Conservation (phyloP, 2,329 filamentous ascomycete genomes). For the Hypoxylon sp. region DNA sequence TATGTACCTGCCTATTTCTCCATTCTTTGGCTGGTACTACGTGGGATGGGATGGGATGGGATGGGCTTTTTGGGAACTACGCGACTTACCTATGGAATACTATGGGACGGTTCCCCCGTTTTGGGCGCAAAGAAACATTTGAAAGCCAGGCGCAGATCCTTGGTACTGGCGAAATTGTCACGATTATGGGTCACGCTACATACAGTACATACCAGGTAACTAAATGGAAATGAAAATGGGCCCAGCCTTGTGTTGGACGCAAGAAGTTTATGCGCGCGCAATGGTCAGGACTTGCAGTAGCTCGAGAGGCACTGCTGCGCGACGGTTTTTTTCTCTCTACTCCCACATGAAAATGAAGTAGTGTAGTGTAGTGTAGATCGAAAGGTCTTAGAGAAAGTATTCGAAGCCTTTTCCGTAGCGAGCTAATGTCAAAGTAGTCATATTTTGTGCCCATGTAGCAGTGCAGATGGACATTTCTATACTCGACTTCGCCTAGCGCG, state of each 20-base stretch:
- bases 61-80: neutral
- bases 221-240: conserved; percentile 7
- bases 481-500: conserved; percentile 46
- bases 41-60: conserved; percentile 4
- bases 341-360: conserved; percentile 1
- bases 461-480: conserved; percentile 31
- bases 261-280: conserved; percentile 16
- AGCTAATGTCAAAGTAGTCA: conserved; percentile 9
- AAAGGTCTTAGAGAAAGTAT: neutral
- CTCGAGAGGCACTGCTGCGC: conserved; percentile 22
- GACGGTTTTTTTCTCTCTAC: conserved; percentile 11
- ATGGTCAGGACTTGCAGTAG: conserved; percentile 35
- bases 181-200: conserved; percentile 39
- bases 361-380: too few relatives aligned
- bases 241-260: conserved; percentile 29
- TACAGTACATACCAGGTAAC: conserved; percentile 8
- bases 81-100: too few relatives aligned
- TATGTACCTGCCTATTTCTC: conserved; percentile 11
- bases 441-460: conserved; percentile 29
- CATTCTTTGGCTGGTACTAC: conserved; percentile 14
- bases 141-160: conserved; percentile 38
- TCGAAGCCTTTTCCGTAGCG: conserved; percentile 13
- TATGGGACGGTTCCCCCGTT: conserved; percentile 30
- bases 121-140: conserved; percentile 42
- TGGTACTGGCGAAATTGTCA: conserved; percentile 32